A percentile compares a stretch with the other conserved stretches of the same genome.
These are phyloP conservation scores for Fusarium agapanthi DNA, from an alignment of 2,329 filamentous ascomycete species.

Conservation along the genomic window DNA sequence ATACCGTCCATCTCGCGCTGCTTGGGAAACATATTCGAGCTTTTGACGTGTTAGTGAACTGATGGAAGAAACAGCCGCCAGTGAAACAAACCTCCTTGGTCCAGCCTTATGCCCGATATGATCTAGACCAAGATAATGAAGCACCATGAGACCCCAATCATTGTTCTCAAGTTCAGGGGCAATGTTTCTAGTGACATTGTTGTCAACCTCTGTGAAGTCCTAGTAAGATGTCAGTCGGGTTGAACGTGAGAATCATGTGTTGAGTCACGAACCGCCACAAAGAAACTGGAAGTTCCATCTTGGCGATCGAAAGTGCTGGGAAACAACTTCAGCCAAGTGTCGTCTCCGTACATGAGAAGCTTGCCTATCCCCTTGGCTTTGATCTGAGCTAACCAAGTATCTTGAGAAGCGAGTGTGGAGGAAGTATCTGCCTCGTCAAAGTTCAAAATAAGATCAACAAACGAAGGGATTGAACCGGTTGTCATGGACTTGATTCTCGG, in stretches of 20 bases:
- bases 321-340: slow-evolving; percentile 98
- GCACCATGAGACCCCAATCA: slow-evolving; percentile 93
- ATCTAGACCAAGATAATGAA: slow-evolving; percentile 95
- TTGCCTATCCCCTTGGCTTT: slow-evolving; percentile 76
- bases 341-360: slow-evolving; percentile 94
- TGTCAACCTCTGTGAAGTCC: slow-evolving; percentile 98
- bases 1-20: slow-evolving; percentile 93
- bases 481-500: slow-evolving; percentile 96
- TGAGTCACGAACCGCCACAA: slow-evolving; percentile 83
- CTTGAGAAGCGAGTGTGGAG: slow-evolving; percentile 86
- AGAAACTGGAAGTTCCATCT: slow-evolving; percentile 97
- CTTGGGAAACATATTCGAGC: slow-evolving; percentile 91
- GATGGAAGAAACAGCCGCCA: background rate
- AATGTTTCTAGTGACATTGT: slow-evolving; percentile 94
- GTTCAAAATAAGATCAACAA: slow-evolving; percentile 95
- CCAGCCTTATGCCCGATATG: slow-evolving; percentile 98
- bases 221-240: slow-evolving; percentile 47
- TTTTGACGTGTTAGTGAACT: slow-evolving; percentile 45
- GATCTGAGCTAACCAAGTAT: slow-evolving; percentile 96
- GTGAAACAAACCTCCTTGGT: slow-evolving; percentile 71
- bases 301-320: slow-evolving; percentile 84
- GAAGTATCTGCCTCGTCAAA: slow-evolving; percentile 93
- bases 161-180: slow-evolving; percentile 75
- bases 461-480: slow-evolving; percentile 97
- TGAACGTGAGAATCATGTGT: background rate